Percentiles rank a stretch among this genome's conserved stretches.
These are phyloP conservation scores for Puccinia novopanici DNA, from an alignment of 1,284 basidiomycete genomes.

Conservation along the genomic window DNA sequence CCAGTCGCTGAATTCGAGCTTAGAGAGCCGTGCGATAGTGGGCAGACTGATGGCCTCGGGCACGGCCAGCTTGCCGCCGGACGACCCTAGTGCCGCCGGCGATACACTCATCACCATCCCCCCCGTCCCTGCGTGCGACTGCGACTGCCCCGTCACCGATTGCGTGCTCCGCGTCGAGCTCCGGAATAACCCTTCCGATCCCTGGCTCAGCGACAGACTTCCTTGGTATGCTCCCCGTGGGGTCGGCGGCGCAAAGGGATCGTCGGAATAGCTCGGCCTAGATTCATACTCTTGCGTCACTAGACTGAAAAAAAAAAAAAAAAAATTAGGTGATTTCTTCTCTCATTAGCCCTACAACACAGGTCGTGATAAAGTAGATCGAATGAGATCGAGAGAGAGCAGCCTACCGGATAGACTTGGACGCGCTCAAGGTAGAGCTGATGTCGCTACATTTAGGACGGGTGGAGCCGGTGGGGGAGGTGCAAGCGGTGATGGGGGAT, in stretches of 20 bases:
- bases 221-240: no score
- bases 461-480: background rate
- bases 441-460: background rate
- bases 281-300: background rate
- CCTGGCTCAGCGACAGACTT: no score
- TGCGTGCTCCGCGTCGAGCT: no score
- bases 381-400: background rate
- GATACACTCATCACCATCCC: background rate
- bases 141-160: no score
- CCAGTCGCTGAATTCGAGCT: slow-evolving; percentile 16
- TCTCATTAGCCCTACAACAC: background rate
- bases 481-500: background rate
- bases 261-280: slow-evolving; percentile 10
- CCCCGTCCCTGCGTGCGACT: no score
- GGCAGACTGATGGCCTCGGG: background rate
- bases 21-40: slow-evolving; percentile 2
- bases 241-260: slow-evolving; percentile 27
- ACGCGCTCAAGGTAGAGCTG: background rate
- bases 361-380: background rate
- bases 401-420: background rate
- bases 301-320: no score
- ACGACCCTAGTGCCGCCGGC: background rate
- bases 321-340: no score
- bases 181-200: no score
- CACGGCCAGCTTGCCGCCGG: background rate